Conservation (phyloP, 129 eudicot species). For the Centaurea solstitialis region DNA sequence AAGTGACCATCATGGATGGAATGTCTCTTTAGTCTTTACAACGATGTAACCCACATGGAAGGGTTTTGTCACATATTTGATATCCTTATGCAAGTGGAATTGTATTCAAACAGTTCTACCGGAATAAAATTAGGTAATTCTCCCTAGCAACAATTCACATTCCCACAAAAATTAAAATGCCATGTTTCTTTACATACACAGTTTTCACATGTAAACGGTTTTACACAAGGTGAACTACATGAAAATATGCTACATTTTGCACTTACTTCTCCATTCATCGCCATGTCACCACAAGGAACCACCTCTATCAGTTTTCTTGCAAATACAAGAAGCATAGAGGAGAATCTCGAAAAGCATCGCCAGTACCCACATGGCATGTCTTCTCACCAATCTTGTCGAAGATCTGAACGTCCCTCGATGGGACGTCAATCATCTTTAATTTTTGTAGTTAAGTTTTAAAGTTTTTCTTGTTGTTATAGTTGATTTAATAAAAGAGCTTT, state of each 20-base stretch:
- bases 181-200: conserved; percentile 64
- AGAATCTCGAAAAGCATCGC: conserved; percentile 64
- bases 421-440: neutral
- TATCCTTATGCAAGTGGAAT: conserved; percentile 61
- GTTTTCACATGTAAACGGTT: conserved; percentile 68
- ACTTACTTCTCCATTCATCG: conserved; percentile 63
- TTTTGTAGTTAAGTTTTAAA: neutral
- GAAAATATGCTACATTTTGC: conserved; percentile 66
- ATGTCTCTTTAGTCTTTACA: conserved; percentile 47
- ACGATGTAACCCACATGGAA: conserved; percentile 65
- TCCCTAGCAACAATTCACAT: conserved; percentile 69
- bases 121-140: conserved; percentile 66
- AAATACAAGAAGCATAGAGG: conserved; percentile 75
- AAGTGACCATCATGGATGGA: conserved; percentile 70
- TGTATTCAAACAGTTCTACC: conserved; percentile 86
- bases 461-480: neutral
- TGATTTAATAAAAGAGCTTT: neutral
- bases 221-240: conserved; percentile 58
- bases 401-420: too few species aligned
- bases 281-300: conserved; percentile 81
- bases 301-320: conserved; percentile 63
- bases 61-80: conserved; percentile 58
- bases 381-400: conserved; percentile 25
- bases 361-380: conserved; percentile 78
- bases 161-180: conserved; percentile 91